A percentile compares a stretch with the other conserved stretches of the same genome.
phyloP scores from a whole-genome alignment of 148 eudicot species.

The Spergularia marina region DNA sequence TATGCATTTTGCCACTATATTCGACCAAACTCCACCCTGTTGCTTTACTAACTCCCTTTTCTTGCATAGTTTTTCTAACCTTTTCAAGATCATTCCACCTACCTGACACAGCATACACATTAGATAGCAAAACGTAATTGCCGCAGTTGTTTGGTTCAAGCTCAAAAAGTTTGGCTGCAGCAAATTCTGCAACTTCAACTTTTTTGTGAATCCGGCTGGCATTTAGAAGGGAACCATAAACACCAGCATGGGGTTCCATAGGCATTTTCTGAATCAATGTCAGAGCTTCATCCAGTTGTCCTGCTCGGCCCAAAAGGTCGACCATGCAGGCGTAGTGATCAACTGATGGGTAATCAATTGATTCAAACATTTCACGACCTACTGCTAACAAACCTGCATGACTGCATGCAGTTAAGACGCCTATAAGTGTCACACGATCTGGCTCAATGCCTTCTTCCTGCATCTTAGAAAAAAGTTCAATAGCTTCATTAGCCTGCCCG shows the following conservation, averaged over 20 bases:
- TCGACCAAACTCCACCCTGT: constrained; percentile 68
- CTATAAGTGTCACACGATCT: constrained; percentile 54
- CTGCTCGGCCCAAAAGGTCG: constrained; percentile 63
- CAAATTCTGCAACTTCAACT: constrained; percentile 56
- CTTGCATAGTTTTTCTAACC: constrained; percentile 42
- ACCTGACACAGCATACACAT: constrained; percentile 51
- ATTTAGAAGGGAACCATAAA: constrained; percentile 65
- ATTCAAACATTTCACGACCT: constrained; percentile 47
- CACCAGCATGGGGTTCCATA: constrained; percentile 55
- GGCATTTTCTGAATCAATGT: constrained; percentile 50
- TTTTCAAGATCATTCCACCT: constrained; percentile 62
- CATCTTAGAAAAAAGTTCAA: constrained; percentile 44
- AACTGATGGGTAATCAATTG: constrained; percentile 43
- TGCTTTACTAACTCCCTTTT: constrained; percentile 46
- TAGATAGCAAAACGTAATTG: constrained; percentile 56
- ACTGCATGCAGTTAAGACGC: constrained; percentile 65
- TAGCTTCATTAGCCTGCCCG: constrained; percentile 54
- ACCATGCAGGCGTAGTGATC: constrained; percentile 74
- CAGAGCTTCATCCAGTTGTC: constrained; percentile 58
- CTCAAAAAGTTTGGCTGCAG: constrained; percentile 59
- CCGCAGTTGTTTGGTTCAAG: constrained; percentile 67
- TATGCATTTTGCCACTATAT: constrained; percentile 50
- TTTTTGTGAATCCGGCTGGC: constrained; percentile 58
- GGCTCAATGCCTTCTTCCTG: constrained; percentile 43
- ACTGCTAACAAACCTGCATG: constrained; percentile 55